phyloP scores from a whole-genome alignment of 805 yeast species.

The Starmerella apis region DNA sequence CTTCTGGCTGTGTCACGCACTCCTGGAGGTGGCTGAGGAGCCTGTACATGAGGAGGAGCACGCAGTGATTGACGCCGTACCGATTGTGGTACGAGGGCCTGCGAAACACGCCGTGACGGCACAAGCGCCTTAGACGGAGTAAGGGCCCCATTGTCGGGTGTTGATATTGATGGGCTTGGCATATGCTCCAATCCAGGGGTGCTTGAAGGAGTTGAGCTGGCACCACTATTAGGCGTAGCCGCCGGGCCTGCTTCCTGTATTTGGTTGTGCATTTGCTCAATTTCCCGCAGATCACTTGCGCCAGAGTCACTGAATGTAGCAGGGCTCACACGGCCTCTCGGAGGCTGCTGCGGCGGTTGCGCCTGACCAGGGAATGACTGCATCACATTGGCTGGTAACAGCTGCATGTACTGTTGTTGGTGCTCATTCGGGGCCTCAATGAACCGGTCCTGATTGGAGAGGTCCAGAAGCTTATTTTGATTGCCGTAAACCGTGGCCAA shows the following conservation, averaged over 20 bases:
- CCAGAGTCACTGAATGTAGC: constrained; percentile 6
- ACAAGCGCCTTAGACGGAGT: constrained; percentile 4
- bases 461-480: constrained; percentile 40
- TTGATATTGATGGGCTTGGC: not conserved
- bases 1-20: not conserved
- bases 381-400: constrained; percentile 11
- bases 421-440: constrained; percentile 6
- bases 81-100: constrained; percentile 6
- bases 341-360: not conserved
- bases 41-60: not conserved
- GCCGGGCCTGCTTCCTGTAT: constrained; percentile 18
- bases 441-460: constrained; percentile 20
- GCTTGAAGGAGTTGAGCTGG: not conserved
- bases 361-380: not conserved
- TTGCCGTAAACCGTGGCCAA: constrained; percentile 72
- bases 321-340: constrained; percentile 1
- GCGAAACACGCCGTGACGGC: constrained; percentile 11
- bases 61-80: not conserved
- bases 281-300: constrained; percentile 24
- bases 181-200: not conserved
- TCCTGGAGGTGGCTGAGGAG: not conserved
- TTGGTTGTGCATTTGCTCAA: constrained; percentile 25
- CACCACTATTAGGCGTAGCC: constrained; percentile 8
- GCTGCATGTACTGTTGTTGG: constrained; percentile 8
- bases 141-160: not conserved